These are phyloP conservation scores for Porphyrellus cyaneotinctus DNA, from an alignment of 768 basidiomycete genomes.

Conservation along the genomic window DNA sequence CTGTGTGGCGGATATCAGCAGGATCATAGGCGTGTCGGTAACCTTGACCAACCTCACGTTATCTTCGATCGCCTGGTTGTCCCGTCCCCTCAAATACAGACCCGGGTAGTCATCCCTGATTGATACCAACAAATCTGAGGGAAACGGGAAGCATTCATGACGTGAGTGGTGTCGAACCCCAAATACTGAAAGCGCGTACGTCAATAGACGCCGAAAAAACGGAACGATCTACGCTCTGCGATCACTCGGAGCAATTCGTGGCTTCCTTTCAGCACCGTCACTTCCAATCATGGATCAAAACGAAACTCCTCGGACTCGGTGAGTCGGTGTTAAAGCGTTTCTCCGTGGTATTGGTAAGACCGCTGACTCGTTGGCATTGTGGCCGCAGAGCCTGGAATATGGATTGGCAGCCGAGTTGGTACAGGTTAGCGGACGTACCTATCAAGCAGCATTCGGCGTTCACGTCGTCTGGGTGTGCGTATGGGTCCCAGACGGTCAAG, in stretches of 20 bases:
- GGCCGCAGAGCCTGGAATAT: not conserved
- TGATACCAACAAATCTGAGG: not conserved
- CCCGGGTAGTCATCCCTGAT: constrained; percentile 1
- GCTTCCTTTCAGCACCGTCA: not conserved
- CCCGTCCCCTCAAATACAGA: not conserved
- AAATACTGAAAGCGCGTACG: not conserved
- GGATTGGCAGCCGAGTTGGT: not conserved
- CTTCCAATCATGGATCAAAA: not conserved
- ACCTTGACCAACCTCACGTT: constrained; percentile 49
- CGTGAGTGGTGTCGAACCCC: not conserved
- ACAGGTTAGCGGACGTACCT: not conserved
- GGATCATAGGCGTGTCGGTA: constrained; percentile 54
- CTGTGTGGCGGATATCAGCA: constrained; percentile 45
- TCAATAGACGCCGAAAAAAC: not conserved
- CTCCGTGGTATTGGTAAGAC: constrained; percentile 2
- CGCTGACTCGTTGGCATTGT: too few species aligned
- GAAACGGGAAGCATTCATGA: not conserved
- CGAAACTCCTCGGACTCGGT: constrained; percentile 2
- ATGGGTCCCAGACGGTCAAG: constrained; percentile 47
- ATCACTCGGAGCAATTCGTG: constrained; percentile 6
- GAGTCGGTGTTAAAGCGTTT: constrained; percentile 1
- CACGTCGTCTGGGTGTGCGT: not conserved
- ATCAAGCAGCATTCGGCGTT: not conserved
- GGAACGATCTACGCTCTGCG: not conserved
- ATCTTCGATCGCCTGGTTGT: constrained; percentile 21